Base-by-base conservation (phyloP, 2,329 filamentous ascomycete genomes). In the Diaporthe helianthi region DNA sequence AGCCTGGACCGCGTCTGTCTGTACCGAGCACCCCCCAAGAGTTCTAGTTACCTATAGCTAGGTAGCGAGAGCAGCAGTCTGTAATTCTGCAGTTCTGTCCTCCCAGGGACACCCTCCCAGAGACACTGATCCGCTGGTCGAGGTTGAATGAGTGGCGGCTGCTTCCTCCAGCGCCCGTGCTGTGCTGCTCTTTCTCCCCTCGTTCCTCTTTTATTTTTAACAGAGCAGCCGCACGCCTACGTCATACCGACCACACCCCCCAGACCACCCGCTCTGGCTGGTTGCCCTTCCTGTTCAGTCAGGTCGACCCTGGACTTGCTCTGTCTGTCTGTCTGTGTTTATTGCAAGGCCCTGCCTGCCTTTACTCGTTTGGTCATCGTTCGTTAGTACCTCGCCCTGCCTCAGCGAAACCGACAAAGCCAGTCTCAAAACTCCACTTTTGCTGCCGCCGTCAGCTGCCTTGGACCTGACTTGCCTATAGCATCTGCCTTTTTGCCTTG, bases 171-270 rank as follows among this genome's bases (percentile, higher is more conserved):
- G 55, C 38, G 55, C 55, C 36, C 41, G 58, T 61, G 55, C 58
- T 61, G 24, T 44, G 41, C 19, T 46, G 41, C 55, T 24, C 58
- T 49, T 63, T 63, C 58, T 44, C 41, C 47, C 58, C 41, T 47
- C 58, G 47, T 63, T 49, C 36, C 44, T 63, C 58, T 63, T 63
- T 63, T 63, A 63, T 63, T 63, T 63, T 63, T 63, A 49, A 63
- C 58, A 47, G 54, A 60, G 44, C 58, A 63, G 58, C 58, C 58
- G 58, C 58, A 63, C 58, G 47, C 58, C 41, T 63, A 63, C 58
- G 58, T 63, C 58, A 63, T 63, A 63, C 58, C 58, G 58, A 63
- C 58, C 58, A 31, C 58, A 63, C 58, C 58, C 36, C n/a, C 58
- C 47, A 49, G 49, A 63, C 58, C 58, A 63, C 44, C 58, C 29